Conservation (phyloP, 2,329 filamentous ascomycete species). For the Venturia aucupariae region DNA sequence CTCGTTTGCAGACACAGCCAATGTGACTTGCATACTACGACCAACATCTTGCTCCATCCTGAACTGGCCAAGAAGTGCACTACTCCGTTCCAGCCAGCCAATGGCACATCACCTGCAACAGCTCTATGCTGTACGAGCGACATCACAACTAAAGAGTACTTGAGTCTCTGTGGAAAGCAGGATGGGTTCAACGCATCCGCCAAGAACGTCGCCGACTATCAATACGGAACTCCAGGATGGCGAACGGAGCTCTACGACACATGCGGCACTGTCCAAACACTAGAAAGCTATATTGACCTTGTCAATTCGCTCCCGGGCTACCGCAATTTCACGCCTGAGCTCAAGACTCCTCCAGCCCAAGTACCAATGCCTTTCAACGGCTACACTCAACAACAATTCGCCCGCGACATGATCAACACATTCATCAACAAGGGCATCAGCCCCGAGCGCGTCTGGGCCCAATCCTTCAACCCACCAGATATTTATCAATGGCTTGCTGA, state of each 20-base stretch:
- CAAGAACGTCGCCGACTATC: slow-evolving; percentile 48
- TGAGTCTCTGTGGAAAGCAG: slow-evolving; percentile 57
- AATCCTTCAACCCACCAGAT: slow-evolving; percentile 57
- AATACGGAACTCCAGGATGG: slow-evolving; percentile 50
- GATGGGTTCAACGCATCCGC: slow-evolving; percentile 54
- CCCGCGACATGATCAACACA: slow-evolving; percentile 49
- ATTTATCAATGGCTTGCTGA: slow-evolving; percentile 57
- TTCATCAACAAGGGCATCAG: slow-evolving; percentile 31
- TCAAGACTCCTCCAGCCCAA: slow-evolving; percentile 51
- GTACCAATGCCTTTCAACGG: slow-evolving; percentile 61
- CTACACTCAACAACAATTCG: slow-evolving; percentile 57
- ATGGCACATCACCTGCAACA: slow-evolving; percentile 35
- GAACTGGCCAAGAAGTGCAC: slow-evolving; percentile 29
- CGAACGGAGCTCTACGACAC: slow-evolving; percentile 57
- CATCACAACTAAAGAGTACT: slow-evolving; percentile 59
- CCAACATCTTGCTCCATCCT: slow-evolving; percentile 27
- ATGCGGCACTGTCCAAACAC: slow-evolving; percentile 53
- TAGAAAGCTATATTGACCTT: slow-evolving; percentile 53
- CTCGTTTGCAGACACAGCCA: slow-evolving; percentile 31
- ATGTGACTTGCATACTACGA: slow-evolving; percentile 31
- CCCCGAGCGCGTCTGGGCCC: slow-evolving; percentile 39
- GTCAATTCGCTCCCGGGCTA: slow-evolving; percentile 43
- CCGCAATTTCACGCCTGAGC: slow-evolving; percentile 56
- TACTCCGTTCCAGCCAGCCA: slow-evolving; percentile 26
- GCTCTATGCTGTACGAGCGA: slow-evolving; percentile 65